Percentiles rank a stretch among this genome's conserved stretches.
Evolutionary conservation across 2,329 filamentous ascomycete species (phyloP).

Genomic region (Xylaria sp.): DNA sequence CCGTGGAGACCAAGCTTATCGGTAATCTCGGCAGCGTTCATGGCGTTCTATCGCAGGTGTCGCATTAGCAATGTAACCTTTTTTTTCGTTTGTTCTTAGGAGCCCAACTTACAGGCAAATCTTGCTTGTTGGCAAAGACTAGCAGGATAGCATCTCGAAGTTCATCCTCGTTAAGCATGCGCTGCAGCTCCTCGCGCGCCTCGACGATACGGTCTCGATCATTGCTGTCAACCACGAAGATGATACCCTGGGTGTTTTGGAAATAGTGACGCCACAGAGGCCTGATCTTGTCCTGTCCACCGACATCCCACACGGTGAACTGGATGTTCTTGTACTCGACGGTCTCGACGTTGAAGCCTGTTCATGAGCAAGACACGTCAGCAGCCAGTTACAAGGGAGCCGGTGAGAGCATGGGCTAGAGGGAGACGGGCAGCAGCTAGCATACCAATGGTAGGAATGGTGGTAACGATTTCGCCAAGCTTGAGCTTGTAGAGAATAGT

Average conservation of each 20-base stretch:
- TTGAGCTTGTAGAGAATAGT: conserved; percentile 99
- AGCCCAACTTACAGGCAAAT: conserved; percentile 82
- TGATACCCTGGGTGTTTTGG: conserved; percentile 99
- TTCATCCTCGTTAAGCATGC: conserved; percentile 99
- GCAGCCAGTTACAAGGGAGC: conserved; percentile 24
- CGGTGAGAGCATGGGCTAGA: neutral
- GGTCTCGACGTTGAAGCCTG: conserved; percentile 99
- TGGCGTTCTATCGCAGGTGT: conserved; percentile 78
- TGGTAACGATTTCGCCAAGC: conserved; percentile 98
- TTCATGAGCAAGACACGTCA: conserved; percentile 38
- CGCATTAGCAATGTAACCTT: conserved; percentile 42
- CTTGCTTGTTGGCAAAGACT: conserved; percentile 99
- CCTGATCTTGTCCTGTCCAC: conserved; percentile 99
- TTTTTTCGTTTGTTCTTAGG: conserved; percentile 38
- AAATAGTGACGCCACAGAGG: conserved; percentile 99
- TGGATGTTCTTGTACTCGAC: conserved; percentile 99
- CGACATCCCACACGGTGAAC: conserved; percentile 99
- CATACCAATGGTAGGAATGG: conserved; percentile 97
- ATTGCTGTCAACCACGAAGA: conserved; percentile 99
- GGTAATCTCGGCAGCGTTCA: conserved; percentile 99
- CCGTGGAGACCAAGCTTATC: conserved; percentile 99
- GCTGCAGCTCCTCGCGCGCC: conserved; percentile 94
- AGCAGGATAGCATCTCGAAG: conserved; percentile 96
- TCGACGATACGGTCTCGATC: conserved; percentile 98
- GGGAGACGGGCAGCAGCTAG: conserved; percentile 24